Base-by-base conservation (phyloP, 352 stramenopile genomes). In the Globisporangium nagaii region DNA sequence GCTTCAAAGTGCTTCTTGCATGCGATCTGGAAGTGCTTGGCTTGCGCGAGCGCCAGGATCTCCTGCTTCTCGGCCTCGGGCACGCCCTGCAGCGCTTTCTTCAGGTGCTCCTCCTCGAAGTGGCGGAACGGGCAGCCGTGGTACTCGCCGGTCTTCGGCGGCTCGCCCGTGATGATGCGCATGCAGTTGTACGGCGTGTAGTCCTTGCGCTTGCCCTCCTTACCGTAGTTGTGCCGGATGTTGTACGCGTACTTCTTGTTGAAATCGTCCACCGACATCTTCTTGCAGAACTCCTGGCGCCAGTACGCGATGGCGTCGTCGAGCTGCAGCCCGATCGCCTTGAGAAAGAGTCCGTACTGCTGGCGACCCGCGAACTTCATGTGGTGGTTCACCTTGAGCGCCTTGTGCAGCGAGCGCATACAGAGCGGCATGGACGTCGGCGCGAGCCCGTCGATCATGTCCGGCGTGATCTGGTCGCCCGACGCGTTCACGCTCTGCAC, bases 211-310 rank as follows among this genome's bases (percentile, higher is more conserved):
- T 99, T 99, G 47, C 97, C 97, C 75, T 99, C 97, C 68, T 99
- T 99, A 36, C 97, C 97, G 73, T 99, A 99, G 80, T 97, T 98
- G 84, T 99, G 96, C 48, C 97, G 88, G 50, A 99, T 98, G 73
- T 97, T 98, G 84, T 99, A 99, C 13, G 90, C 75, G 72, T 99
- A 99, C 55, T 98, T 88, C 63, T 99, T 99, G 70, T 97, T 94
- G 70, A 99, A 99, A 59, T 98, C 86, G 45, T 99, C 97, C 11
- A 96, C 73, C 4, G 92, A 97, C 72, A 98, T 98, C 61, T 93
- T 93, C 64, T 94, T 94, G 59, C 82, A 93, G 48, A 98, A 97
- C 66, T 90, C 71, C 55, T 84, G 79, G 66, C 98, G 92, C 84
- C 97, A 99, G 70, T 98, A 99, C 10, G 84, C 65, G 39, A 99